Evolutionary conservation across 306 rosid genomes (phyloP).

Genomic region (apple (Malus domestica)): ASM211411v1 NC_041802.1:30878001-30878500

Average conservation of each 20-base stretch:
- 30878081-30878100: neutral
- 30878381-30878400: constrained; percentile 49
- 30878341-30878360: neutral
- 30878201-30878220: constrained; percentile 92
- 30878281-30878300: constrained; percentile 12
- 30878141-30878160: constrained; percentile 80
- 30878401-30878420: constrained; percentile 60
- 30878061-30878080: neutral
- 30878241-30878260: constrained; percentile 65
- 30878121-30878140: constrained; percentile 50
- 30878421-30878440: constrained; percentile 74
- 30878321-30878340: neutral
- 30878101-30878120: neutral
- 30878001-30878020: constrained; percentile 83
- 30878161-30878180: constrained; percentile 82
- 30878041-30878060: constrained; percentile 11
- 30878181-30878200: constrained; percentile 97
- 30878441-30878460: constrained; percentile 87
- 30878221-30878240: constrained; percentile 81
- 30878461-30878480: constrained; percentile 91
- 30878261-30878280: constrained; percentile 45
- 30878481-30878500: constrained; percentile 64
- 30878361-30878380: neutral
- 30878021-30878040: constrained; percentile 70
- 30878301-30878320: constrained; percentile 6